A percentile compares a stretch with the other conserved stretches of the same genome.
Conservation (phyloP, 176 grass and related monocot genomes). For the Musa beccarii region DNA sequence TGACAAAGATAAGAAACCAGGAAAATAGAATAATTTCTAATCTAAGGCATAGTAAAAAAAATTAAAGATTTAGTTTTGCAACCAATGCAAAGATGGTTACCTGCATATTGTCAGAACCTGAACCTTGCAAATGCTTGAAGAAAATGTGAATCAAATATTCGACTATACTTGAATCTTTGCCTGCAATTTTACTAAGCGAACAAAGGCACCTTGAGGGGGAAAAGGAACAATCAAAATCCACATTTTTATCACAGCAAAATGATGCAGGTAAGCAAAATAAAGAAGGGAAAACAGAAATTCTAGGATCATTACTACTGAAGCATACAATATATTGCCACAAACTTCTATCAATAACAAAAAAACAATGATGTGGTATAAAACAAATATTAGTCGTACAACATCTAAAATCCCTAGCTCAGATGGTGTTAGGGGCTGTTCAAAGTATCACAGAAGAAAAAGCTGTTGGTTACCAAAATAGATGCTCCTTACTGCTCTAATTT, state of each 20-base stretch:
- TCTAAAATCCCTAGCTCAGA: too few species aligned
- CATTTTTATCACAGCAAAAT: neutral
- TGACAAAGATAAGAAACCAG: neutral
- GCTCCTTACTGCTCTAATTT: too few species aligned
- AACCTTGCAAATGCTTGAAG: conserved; percentile 72
- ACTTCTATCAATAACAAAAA: too few species aligned
- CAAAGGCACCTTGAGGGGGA: conserved; percentile 71
- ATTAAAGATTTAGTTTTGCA: neutral
- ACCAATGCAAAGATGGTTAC: conserved; percentile 20
- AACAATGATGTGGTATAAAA: too few species aligned
- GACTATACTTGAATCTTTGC: conserved; percentile 65
- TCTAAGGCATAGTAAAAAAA: neutral
- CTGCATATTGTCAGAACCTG: conserved; percentile 65
- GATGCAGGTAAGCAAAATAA: neutral
- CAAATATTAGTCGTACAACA: too few species aligned
- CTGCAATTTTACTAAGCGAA: conserved; percentile 70
- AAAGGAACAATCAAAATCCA: conserved; percentile 19
- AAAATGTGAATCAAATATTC: conserved; percentile 81
- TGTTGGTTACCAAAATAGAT: too few species aligned
- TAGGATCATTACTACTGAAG: too few species aligned
- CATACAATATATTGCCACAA: too few species aligned
- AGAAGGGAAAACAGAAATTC: neutral
- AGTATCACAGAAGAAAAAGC: too few species aligned
- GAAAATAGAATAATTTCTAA: neutral
- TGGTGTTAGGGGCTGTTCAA: too few species aligned